Evolutionary conservation across 2,329 filamentous ascomycete species (phyloP), one percentile per base, ranked within the genome.

Genomic region (Venturia pyrina): DNA sequence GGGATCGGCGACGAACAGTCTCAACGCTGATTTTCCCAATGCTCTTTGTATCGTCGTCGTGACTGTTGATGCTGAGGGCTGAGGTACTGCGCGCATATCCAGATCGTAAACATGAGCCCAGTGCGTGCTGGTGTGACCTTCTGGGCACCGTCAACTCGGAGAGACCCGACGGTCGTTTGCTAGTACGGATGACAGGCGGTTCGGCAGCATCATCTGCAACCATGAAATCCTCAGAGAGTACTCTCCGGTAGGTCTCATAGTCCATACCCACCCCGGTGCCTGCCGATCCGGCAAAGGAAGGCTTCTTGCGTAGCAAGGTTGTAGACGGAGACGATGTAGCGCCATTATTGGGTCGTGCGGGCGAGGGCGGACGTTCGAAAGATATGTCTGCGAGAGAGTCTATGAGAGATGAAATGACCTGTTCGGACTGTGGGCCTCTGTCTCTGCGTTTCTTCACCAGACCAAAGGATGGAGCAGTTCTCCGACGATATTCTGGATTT

Each of bases 81-180:
- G 72, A 67, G 37, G 63, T 43, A 24, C 53, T 61, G 21, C 66
- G 50, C n/a, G 40, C 53, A 40, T 46, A 66, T 11, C 65, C 57
- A 37, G 21, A 32, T 1, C 63, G 48, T 7, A 66, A 10, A 56
- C 62, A 66, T 11, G 44, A 24, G 6, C 60, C 40, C 37, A 65
- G n/a, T 43, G 21, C 53, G 56, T 41, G 40, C 28, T 53, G 32
- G n/a, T 56, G 37, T 24, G 40, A 11, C 70, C 74, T 75, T 68
- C 81, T 86, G 67, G 82, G 82, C 0, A 87, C 84, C n/a, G 88
- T 91, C 63, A 90, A 77, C 21, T 87, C 78, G 34, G 89, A 92
- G 71, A 87, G 85, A 65, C 89, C 90, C 63, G 89, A 91, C 0
- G 90, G 90, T 8, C 88, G 89, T 75, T 93, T 93, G 41, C 91